These are phyloP conservation scores for Crithidia expoeki DNA, from an alignment of 208 protist genomes.

Conservation along the genomic window DNA sequence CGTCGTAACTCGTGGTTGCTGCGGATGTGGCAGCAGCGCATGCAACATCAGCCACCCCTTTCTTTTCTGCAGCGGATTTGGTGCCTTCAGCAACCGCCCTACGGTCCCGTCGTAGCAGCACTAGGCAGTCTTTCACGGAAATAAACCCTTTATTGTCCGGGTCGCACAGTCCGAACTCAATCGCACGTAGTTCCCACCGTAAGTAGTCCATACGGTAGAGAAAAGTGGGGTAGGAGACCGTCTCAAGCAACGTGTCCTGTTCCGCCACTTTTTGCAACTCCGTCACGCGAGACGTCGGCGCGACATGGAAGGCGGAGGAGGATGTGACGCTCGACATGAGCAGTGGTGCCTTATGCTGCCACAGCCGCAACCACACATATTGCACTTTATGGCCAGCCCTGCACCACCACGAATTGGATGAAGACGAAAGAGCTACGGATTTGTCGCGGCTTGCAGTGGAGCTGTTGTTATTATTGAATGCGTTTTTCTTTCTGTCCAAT, in stretches of 20 bases:
- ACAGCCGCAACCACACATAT: neutral
- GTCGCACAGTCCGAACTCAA: slow-evolving; percentile 72
- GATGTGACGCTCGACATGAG: no score
- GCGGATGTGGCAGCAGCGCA: neutral
- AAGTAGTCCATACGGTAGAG: slow-evolving; percentile 59
- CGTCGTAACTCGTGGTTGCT: neutral
- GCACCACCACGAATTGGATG: slow-evolving; percentile 9
- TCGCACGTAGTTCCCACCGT: slow-evolving; percentile 62
- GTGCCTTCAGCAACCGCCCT: neutral
- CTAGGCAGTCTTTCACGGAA: slow-evolving; percentile 43
- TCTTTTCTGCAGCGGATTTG: neutral
- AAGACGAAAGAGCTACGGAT: neutral
- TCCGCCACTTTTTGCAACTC: slow-evolving; percentile 15
- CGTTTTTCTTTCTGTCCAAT: neutral
- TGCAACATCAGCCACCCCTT: neutral
- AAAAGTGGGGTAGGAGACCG: slow-evolving; percentile 38
- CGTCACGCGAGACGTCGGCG: neutral
- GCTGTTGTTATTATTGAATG: neutral
- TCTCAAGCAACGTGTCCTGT: slow-evolving; percentile 22
- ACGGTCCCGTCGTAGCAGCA: slow-evolving; percentile 38
- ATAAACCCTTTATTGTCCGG: slow-evolving; percentile 54
- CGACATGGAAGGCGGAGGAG: neutral
- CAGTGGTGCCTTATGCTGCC: no score
- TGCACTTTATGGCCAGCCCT: neutral
- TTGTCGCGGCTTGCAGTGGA: neutral